These are phyloP conservation scores for Mollisia scopiformis DNA, from an alignment of 2,329 filamentous ascomycete species.

Conservation along the genomic window DNA sequence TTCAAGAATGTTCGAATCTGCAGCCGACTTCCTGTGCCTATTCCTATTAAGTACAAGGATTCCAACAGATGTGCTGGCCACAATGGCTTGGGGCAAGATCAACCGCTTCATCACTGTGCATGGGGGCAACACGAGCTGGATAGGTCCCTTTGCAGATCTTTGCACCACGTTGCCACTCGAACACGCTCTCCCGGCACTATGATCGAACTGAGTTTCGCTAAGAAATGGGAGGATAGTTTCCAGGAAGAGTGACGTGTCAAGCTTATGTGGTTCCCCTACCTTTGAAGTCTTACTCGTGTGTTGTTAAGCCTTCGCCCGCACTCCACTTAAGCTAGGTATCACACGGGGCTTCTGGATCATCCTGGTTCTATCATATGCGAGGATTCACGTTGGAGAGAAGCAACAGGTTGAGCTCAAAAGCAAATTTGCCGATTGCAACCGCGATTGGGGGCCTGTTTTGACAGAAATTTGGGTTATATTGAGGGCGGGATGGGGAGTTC, in stretches of 20 bases:
- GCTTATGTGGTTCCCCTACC: conserved; percentile 32
- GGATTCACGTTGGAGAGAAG: conserved; percentile 3
- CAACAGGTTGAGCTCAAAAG: conserved; percentile 7
- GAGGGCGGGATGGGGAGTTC: conserved; percentile 11
- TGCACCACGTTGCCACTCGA: conserved; percentile 27
- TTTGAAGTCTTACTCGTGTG: conserved; percentile 24
- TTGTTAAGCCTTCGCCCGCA: conserved; percentile 26
- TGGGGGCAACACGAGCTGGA: conserved; percentile 28
- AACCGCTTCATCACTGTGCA: conserved; percentile 31
- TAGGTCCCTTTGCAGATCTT: conserved; percentile 30
- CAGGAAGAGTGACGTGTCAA: conserved; percentile 37
- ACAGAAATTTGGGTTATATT: conserved; percentile 7
- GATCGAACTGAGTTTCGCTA: conserved; percentile 27
- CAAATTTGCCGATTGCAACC: conserved; percentile 10
- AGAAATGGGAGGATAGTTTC: conserved; percentile 26
- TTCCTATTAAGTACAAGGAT: conserved; percentile 21
- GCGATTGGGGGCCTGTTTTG: conserved; percentile 4
- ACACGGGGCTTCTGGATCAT: conserved; percentile 25
- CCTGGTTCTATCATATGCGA: conserved; percentile 24
- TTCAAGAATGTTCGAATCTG: conserved; percentile 15
- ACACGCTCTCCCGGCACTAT: conserved; percentile 12
- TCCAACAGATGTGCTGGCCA: conserved; percentile 35
- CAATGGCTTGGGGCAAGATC: conserved; percentile 26
- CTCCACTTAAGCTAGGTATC: conserved; percentile 21
- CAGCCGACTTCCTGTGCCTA: conserved; percentile 10